Percentiles rank a stretch among this genome's conserved stretches.
Evolutionary conservation across 495 filamentous ascomycete species (phyloP).

Genomic region (Podospora australis): DNA sequence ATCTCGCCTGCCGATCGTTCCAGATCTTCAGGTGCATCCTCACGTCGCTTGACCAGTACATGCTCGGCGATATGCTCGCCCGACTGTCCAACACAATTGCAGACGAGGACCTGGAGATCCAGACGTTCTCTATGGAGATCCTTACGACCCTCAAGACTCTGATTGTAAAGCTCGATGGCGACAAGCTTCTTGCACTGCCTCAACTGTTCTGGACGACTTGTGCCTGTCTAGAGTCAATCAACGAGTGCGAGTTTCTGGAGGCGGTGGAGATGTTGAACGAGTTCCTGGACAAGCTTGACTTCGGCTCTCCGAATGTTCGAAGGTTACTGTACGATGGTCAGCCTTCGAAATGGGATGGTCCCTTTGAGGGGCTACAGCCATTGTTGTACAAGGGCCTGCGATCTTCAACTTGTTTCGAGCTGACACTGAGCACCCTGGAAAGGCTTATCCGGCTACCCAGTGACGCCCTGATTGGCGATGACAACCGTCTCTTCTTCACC

Average conservation of each 20-base stretch:
- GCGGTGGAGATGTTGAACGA: slow-evolving; percentile 87
- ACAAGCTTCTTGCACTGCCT: slow-evolving; percentile 77
- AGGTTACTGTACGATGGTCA: slow-evolving; percentile 65
- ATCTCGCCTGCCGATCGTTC: slow-evolving; percentile 93
- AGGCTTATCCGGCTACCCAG: slow-evolving; percentile 72
- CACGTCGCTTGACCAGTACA: slow-evolving; percentile 78
- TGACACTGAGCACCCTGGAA: slow-evolving; percentile 71
- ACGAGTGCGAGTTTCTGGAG: slow-evolving; percentile 90
- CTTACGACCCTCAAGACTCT: slow-evolving; percentile 87
- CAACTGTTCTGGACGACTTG: slow-evolving; percentile 97
- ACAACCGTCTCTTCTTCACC: slow-evolving; percentile 74
- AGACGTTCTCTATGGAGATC: slow-evolving; percentile 96
- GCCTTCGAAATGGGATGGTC: slow-evolving; percentile 82
- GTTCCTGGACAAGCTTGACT: slow-evolving; percentile 74
- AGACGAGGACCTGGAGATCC: slow-evolving; percentile 83
- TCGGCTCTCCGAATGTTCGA: slow-evolving; percentile 62
- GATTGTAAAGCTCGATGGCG: slow-evolving; percentile 71
- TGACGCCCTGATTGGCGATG: slow-evolving; percentile 73
- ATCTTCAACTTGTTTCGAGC: slow-evolving; percentile 72
- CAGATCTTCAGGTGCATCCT: slow-evolving; percentile 94
- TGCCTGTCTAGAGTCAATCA: slow-evolving; percentile 90
- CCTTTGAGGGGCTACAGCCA: slow-evolving; percentile 79
- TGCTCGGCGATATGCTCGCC: slow-evolving; percentile 94
- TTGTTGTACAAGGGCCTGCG: slow-evolving; percentile 86
- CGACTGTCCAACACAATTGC: slow-evolving; percentile 93